Evolutionary conservation across 371 early-diverging fungal species (phyloP).

Genomic region (Paraphysoderma sedebokerense): DNA sequence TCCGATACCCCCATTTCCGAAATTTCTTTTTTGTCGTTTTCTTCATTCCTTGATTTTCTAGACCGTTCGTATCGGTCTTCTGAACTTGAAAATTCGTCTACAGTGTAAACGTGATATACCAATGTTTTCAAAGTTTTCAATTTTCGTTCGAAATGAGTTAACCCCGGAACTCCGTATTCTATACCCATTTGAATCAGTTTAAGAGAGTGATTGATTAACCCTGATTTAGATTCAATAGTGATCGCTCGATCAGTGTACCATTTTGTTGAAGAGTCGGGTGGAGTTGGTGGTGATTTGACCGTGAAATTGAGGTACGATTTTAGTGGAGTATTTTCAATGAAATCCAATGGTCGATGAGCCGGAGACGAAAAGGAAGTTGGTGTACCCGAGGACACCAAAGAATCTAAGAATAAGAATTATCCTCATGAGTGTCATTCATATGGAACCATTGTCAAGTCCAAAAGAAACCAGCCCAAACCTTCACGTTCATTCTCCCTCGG

Average conservation of each 20-base stretch:
- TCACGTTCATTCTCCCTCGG: slow-evolving; percentile 21
- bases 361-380: no score
- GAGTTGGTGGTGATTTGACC: slow-evolving; percentile 12
- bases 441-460: slow-evolving; percentile 21
- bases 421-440: slow-evolving; percentile 12
- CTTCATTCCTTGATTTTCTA: no score
- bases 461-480: slow-evolving; percentile 13
- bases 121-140: slow-evolving; percentile 40
- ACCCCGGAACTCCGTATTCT: slow-evolving; percentile 23
- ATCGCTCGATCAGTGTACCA: slow-evolving; percentile 41
- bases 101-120: slow-evolving; percentile 22
- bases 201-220: slow-evolving; percentile 30
- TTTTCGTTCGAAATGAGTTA: slow-evolving; percentile 25
- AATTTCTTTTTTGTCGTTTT: no score
- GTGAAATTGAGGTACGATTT: slow-evolving; percentile 1
- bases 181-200: slow-evolving; percentile 33
- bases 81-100: no score
- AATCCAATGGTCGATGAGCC: slow-evolving; percentile 7
- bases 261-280: slow-evolving; percentile 25
- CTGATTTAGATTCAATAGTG: slow-evolving; percentile 31
- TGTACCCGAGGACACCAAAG: slow-evolving; percentile 5
- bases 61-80: no score
- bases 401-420: slow-evolving; percentile 9
- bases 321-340: background rate
- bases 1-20: no score